Evolutionary conservation across 2,329 filamentous ascomycete genomes (phyloP).

Genomic region (Xylariaceae sp.): DNA sequence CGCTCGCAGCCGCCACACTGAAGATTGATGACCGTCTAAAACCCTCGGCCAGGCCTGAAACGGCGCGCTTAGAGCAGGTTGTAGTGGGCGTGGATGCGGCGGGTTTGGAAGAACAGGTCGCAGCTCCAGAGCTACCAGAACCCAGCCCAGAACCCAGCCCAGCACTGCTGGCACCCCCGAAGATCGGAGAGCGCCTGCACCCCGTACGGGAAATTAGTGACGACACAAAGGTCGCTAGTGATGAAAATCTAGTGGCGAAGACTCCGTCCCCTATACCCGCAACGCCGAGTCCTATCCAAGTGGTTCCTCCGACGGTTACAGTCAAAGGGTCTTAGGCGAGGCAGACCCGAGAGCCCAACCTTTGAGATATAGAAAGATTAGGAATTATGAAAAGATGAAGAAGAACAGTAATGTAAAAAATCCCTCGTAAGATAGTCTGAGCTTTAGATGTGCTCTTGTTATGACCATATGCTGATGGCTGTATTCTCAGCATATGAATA

Average conservation of each 20-base stretch:
- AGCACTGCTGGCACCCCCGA: conserved; percentile 30
- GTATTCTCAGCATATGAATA: no score
- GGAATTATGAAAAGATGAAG: no score
- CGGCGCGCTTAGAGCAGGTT: conserved; percentile 5
- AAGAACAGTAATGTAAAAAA: no score
- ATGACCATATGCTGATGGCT: not conserved
- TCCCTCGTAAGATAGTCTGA: not conserved
- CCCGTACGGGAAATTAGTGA: conserved; percentile 38
- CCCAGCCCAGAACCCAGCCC: conserved; percentile 17
- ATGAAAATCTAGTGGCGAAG: conserved; percentile 26
- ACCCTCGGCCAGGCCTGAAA: conserved; percentile 13
- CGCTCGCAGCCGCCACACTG: conserved; percentile 49
- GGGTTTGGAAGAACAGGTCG: conserved; percentile 10
- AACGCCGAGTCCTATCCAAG: conserved; percentile 9
- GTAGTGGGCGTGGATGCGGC: not conserved
- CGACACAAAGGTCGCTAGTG: conserved; percentile 37
- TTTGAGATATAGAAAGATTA: no score
- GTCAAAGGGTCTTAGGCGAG: not conserved
- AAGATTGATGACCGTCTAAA: conserved; percentile 47
- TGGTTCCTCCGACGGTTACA: not conserved
- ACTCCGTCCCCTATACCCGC: conserved; percentile 20
- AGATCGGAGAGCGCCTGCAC: conserved; percentile 27
- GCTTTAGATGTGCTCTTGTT: no score
- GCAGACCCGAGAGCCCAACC: no score
- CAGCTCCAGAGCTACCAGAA: conserved; percentile 2